These are phyloP conservation scores for Blastobotrys serpentis DNA, from an alignment of 1,139 yeast genomes.

Conservation along the genomic window DNA sequence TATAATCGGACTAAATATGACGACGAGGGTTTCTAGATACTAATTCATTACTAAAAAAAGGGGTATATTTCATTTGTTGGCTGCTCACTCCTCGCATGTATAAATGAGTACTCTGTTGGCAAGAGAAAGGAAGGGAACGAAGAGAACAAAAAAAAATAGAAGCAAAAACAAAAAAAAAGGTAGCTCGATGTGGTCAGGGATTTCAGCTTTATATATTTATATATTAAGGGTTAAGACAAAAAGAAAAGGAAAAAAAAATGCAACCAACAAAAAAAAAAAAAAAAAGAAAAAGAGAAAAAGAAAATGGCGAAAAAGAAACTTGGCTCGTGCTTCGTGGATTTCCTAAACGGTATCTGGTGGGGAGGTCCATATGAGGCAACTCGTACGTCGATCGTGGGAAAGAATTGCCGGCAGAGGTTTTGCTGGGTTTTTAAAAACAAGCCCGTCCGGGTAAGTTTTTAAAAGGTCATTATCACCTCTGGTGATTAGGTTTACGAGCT, in stretches of 20 bases:
- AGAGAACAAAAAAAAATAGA: not conserved
- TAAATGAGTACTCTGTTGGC: too few species aligned
- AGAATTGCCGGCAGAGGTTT: not conserved
- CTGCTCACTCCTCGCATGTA: slow-evolving; percentile 1
- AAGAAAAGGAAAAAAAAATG: not conserved
- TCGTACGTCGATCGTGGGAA: not conserved
- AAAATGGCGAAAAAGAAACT: slow-evolving; percentile 4
- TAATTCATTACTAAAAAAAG: not conserved
- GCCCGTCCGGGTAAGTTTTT: slow-evolving; percentile 3
- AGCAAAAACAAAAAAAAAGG: not conserved
- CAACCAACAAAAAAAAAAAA: not conserved
- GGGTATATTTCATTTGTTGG: not conserved
- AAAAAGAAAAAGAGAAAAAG: slow-evolving; percentile 3
- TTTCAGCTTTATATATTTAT: not conserved
- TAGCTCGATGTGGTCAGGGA: not conserved
- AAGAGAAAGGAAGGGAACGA: too few species aligned
- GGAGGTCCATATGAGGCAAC: not conserved
- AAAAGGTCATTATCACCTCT: not conserved
- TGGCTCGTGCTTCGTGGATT: not conserved
- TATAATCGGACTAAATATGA: not conserved
- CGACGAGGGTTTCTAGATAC: not conserved
- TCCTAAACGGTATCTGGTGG: not conserved
- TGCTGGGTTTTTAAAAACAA: not conserved
- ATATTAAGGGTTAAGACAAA: not conserved
- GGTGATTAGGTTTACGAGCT: not conserved